Evolutionary conservation across 495 filamentous ascomycete species (phyloP).

Genomic region (Bacidia gigantensis): DNA sequence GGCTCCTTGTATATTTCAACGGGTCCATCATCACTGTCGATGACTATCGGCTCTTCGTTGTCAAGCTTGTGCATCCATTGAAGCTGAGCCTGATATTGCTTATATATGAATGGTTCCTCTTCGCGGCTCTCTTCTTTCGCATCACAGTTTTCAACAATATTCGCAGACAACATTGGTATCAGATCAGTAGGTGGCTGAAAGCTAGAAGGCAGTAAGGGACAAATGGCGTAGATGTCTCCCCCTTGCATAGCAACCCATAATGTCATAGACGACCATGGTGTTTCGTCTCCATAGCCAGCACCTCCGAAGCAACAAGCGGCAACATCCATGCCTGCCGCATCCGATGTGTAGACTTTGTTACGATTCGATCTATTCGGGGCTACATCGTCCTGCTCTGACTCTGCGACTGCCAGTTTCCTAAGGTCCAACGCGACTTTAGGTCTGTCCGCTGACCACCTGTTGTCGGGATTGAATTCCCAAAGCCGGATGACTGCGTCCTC

Average conservation of each 20-base stretch:
- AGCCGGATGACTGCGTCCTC: conserved; percentile 70
- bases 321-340: conserved; percentile 74
- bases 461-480: conserved; percentile 70
- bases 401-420: conserved; percentile 66
- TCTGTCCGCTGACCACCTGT: conserved; percentile 70
- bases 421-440: conserved; percentile 73
- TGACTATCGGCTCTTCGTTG: conserved; percentile 50
- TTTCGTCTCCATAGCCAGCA: conserved; percentile 45
- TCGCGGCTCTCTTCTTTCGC: conserved; percentile 40
- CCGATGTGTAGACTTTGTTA: conserved; percentile 71
- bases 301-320: conserved; percentile 73
- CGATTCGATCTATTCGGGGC: conserved; percentile 51
- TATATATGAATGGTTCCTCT: conserved; percentile 39
- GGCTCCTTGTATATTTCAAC: conserved; percentile 63
- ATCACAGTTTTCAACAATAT: conserved; percentile 52
- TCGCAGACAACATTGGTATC: conserved; percentile 62
- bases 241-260: conserved; percentile 81
- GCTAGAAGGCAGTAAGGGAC: conserved; percentile 66
- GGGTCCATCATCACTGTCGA: conserved; percentile 25
- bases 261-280: conserved; percentile 82
- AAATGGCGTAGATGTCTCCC: conserved; percentile 82
- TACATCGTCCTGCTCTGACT: conserved; percentile 62
- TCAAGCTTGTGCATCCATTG: conserved; percentile 77
- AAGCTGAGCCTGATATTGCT: conserved; percentile 55
- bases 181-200: conserved; percentile 67